Conservation (phyloP, 345 rosid genomes). For the Heritiera fomes region DNA sequence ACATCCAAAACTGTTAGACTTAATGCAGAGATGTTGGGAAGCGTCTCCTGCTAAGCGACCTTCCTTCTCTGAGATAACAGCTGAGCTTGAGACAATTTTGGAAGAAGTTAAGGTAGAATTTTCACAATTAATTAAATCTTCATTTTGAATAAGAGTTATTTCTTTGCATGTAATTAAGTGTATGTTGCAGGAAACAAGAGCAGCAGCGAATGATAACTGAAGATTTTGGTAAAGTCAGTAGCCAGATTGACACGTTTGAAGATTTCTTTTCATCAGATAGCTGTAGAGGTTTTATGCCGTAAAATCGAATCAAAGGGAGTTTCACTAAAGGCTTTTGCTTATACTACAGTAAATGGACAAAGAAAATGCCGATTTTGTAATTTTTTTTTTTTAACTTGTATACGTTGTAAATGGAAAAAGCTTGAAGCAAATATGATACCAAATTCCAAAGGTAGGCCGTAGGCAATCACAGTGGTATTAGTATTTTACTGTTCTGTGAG, state of each 20-base stretch:
- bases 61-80: conserved; percentile 47
- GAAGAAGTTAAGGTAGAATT: conserved; percentile 49
- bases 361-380: neutral
- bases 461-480: neutral
- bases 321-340: conserved; percentile 8
- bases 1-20: conserved; percentile 45
- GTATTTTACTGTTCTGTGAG: neutral
- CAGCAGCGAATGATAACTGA: conserved; percentile 39
- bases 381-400: neutral
- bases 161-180: conserved; percentile 10
- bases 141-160: neutral
- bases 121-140: neutral
- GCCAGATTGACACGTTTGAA: conserved; percentile 21
- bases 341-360: neutral
- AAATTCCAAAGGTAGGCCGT: neutral
- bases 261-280: conserved; percentile 23
- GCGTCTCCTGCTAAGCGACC: conserved; percentile 52
- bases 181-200: conserved; percentile 37
- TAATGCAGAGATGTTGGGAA: conserved; percentile 81
- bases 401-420: neutral
- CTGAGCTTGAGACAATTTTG: conserved; percentile 50
- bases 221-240: conserved; percentile 6
- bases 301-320: conserved; percentile 25
- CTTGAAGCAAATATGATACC: neutral
- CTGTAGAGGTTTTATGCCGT: conserved; percentile 23